These are phyloP conservation scores for Paraphoma sp. DNA, from an alignment of 2,329 filamentous ascomycete species.

Conservation along the genomic window DNA sequence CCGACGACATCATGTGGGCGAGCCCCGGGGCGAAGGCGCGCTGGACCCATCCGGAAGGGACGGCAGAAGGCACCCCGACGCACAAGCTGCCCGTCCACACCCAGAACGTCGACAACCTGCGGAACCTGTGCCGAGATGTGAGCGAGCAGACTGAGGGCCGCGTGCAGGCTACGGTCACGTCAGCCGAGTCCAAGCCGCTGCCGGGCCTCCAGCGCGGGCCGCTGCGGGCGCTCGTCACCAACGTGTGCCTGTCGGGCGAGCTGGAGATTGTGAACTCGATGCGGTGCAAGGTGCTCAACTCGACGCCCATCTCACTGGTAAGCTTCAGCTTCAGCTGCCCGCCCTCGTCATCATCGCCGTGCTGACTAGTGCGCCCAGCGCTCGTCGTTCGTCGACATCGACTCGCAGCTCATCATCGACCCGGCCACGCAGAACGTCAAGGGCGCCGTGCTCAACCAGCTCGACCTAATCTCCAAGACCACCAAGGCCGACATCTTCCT, in stretches of 20 bases:
- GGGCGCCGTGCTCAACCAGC: constrained; percentile 77
- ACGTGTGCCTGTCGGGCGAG: constrained; percentile 88
- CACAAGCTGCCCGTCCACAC: constrained; percentile 92
- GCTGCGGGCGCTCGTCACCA: constrained; percentile 67
- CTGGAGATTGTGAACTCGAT: constrained; percentile 89
- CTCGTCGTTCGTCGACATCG: constrained; percentile 91
- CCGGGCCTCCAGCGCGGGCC: constrained; percentile 59
- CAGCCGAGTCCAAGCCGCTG: constrained; percentile 74
- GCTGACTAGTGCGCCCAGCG: constrained; percentile 63
- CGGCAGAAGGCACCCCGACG: constrained; percentile 81
- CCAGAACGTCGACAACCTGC: constrained; percentile 81
- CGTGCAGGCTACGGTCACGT: constrained; percentile 82
- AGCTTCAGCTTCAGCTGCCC: constrained; percentile 42
- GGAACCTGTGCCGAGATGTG: constrained; percentile 81
- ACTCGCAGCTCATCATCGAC: constrained; percentile 88
- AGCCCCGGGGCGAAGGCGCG: constrained; percentile 84
- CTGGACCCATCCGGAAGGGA: constrained; percentile 92
- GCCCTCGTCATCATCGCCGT: constrained; percentile 20
- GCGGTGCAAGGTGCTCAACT: constrained; percentile 86
- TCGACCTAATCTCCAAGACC: constrained; percentile 85
- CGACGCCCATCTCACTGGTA: constrained; percentile 92
- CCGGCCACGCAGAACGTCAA: constrained; percentile 71
- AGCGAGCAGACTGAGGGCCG: constrained; percentile 69
- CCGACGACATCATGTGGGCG: constrained; percentile 92
- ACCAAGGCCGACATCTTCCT: constrained; percentile 98